Evolutionary conservation across 495 filamentous ascomycete species (phyloP).

Genomic region (Trichoderma erinaceum): DNA sequence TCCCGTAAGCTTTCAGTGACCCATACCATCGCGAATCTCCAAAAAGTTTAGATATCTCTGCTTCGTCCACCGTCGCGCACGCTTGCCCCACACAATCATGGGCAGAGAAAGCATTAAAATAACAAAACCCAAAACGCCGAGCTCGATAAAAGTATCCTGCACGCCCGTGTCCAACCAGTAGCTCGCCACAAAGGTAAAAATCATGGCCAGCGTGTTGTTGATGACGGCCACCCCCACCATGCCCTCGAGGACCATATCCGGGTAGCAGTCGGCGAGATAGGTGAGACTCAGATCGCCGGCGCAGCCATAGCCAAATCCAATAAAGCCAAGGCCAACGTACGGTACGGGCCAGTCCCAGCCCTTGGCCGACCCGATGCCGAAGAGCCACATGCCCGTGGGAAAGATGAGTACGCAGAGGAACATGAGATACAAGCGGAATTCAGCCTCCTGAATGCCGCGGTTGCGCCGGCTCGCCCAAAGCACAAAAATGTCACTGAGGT

Average conservation of each 20-base stretch:
- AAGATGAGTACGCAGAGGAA: slow-evolving; percentile 4
- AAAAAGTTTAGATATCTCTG: slow-evolving; percentile 3
- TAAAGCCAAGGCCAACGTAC: slow-evolving; percentile 3
- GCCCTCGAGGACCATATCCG: slow-evolving; percentile 8
- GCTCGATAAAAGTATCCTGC: slow-evolving; percentile 6
- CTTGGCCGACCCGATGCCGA: slow-evolving; percentile 8
- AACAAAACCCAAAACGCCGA: background rate
- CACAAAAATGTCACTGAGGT: slow-evolving; percentile 1
- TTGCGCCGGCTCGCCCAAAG: slow-evolving; percentile 8
- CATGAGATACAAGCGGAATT: slow-evolving; percentile 7
- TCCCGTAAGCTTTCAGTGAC: background rate
- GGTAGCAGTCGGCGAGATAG: slow-evolving; percentile 8
- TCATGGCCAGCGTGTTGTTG: slow-evolving; percentile 12
- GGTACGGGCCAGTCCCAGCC: slow-evolving; percentile 1
- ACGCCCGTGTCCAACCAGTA: slow-evolving; percentile 6
- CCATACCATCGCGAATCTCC: slow-evolving; percentile 7
- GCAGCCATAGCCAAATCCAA: slow-evolving; percentile 6
- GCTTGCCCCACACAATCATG: slow-evolving; percentile 7
- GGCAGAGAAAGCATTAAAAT: background rate
- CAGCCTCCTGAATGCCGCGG: slow-evolving; percentile 1
- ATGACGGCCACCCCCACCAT: slow-evolving; percentile 10
- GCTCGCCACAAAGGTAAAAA: slow-evolving; percentile 9
- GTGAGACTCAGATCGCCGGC: background rate
- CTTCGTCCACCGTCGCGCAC: background rate
- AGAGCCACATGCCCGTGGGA: slow-evolving; percentile 4